Evolutionary conservation across 2,329 filamentous ascomycete genomes (phyloP).

Genomic region (Exophiala dermatitidis): DNA sequence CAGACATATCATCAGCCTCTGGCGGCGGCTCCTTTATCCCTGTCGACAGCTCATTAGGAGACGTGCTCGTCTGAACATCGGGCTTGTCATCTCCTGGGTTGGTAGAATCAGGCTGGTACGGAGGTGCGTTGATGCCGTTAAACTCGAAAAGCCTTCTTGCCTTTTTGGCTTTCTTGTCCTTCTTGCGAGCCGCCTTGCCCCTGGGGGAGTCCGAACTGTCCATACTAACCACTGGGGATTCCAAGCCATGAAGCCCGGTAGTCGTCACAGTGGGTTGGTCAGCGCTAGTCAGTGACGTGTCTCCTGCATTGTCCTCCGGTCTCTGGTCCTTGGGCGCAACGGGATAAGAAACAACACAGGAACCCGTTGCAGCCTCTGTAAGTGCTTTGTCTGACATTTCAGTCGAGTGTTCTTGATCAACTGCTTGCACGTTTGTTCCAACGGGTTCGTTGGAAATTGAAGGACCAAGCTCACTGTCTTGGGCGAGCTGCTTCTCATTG

Average conservation of each 20-base stretch:
- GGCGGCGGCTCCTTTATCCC: not conserved
- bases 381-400: too few species aligned
- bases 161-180: slow-evolving; percentile 16
- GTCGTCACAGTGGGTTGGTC: not conserved
- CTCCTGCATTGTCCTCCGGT: too few species aligned
- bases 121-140: slow-evolving; percentile 7
- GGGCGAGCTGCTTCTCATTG: slow-evolving; percentile 7
- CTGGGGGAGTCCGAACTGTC: not conserved
- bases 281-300: too few species aligned
- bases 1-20: slow-evolving; percentile 15
- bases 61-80: not conserved
- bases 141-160: slow-evolving; percentile 11
- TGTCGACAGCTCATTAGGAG: not conserved
- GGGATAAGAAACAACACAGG: too few species aligned
- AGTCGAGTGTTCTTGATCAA: too few species aligned
- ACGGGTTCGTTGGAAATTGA: too few species aligned
- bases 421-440: too few species aligned
- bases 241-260: not conserved
- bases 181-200: not conserved
- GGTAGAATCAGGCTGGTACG: not conserved
- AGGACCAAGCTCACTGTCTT: not conserved
- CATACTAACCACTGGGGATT: not conserved
- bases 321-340: too few species aligned
- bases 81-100: not conserved
- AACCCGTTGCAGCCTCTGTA: too few species aligned